A percentile compares a stretch with the other conserved stretches of the same genome.
Conservation (phyloP, 176 grass and related monocot genomes). For the Paspalum vaginatum region DNA sequence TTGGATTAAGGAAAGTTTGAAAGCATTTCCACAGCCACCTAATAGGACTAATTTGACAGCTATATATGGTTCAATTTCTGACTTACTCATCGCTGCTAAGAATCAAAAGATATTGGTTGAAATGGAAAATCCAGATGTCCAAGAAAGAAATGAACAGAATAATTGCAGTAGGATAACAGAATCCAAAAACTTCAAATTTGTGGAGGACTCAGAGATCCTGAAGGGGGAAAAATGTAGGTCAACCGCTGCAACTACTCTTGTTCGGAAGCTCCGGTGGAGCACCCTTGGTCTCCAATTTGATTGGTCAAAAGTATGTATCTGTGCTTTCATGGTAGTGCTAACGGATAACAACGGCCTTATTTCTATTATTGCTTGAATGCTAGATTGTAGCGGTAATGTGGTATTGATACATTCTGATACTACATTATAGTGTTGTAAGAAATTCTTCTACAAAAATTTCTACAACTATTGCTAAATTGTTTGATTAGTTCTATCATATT, state of each 20-base stretch:
- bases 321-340: background rate
- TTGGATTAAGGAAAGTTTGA: constrained; percentile 81
- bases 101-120: constrained; percentile 62
- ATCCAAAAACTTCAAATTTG: constrained; percentile 40
- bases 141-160: constrained; percentile 10
- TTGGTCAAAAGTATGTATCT: constrained; percentile 72
- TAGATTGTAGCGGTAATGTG: background rate
- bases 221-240: constrained; percentile 33
- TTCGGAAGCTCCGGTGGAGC: constrained; percentile 82
- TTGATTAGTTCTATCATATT: background rate
- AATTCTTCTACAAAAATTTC: background rate
- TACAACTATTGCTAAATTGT: background rate
- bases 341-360: background rate
- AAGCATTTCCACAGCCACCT: constrained; percentile 79
- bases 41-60: constrained; percentile 83
- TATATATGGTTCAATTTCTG: constrained; percentile 64
- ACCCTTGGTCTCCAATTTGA: constrained; percentile 90
- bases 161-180: constrained; percentile 15
- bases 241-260: constrained; percentile 54
- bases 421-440: background rate
- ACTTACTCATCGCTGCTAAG: constrained; percentile 61
- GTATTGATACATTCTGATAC: background rate
- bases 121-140: constrained; percentile 33
- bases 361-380: background rate
- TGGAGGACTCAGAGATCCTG: constrained; percentile 19